Percentiles rank a stretch among this genome's conserved stretches.
These are phyloP conservation scores for Paratinospora sagittata DNA, from an alignment of 164 flowering plant genomes.

Conservation along the genomic window DNA sequence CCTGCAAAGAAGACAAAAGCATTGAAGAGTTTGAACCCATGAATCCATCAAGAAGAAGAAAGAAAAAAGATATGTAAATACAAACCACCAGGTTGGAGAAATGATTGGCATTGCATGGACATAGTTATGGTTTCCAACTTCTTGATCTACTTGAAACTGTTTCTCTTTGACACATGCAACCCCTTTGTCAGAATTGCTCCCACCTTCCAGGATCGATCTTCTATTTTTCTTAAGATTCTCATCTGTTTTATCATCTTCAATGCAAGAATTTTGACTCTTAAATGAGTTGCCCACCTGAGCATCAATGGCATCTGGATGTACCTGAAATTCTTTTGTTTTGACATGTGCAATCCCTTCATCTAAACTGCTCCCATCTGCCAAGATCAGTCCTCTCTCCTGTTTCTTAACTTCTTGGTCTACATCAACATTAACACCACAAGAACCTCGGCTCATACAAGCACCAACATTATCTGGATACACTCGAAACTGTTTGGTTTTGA, in stretches of 20 bases:
- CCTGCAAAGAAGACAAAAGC: conserved; percentile 21
- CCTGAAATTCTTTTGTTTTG: neutral
- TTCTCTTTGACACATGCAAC: neutral
- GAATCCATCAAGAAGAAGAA: neutral
- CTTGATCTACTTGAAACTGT: neutral
- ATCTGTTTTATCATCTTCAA: too few species aligned
- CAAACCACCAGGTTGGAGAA: conserved; percentile 50
- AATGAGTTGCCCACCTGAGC: too few species aligned
- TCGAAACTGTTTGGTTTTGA: neutral
- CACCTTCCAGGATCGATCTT: too few species aligned
- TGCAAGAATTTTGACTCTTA: too few species aligned
- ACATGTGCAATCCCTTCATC: conserved; percentile 12
- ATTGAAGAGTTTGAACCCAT: neutral
- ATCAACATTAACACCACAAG: too few species aligned
- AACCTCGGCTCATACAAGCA: neutral
- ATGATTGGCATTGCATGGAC: conserved; percentile 33
- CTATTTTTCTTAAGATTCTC: too few species aligned
- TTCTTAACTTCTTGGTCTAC: conserved; percentile 9
- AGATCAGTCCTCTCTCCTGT: conserved; percentile 8
- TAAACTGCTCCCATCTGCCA: conserved; percentile 1
- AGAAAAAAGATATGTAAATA: neutral
- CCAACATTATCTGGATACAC: neutral
- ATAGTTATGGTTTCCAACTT: neutral
- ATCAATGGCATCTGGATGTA: neutral
- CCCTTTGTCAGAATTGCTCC: too few species aligned